Percentiles rank a stretch among this genome's conserved stretches.
These are phyloP conservation scores for Scenedesmus sp. DNA, from an alignment of 163 green algal genomes.

Conservation along the genomic window DNA sequence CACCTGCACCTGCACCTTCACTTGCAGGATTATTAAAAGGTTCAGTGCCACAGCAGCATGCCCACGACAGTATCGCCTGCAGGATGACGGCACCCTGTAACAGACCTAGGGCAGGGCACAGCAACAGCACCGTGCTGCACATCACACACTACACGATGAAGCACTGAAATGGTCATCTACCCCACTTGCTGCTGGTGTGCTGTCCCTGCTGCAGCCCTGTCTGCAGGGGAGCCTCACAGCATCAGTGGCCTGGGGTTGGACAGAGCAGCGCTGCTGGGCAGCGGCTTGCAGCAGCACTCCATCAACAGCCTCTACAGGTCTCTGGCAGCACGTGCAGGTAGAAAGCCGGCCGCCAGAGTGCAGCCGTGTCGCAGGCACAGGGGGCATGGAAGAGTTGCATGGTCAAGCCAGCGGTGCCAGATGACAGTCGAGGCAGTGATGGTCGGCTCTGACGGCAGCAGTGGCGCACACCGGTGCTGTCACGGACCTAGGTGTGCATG, in stretches of 20 bases:
- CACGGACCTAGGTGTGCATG: neutral
- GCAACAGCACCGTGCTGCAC: neutral
- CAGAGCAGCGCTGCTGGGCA: constrained; percentile 20
- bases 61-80: too few species aligned
- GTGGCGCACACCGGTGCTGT: too few species aligned
- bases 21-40: too few species aligned
- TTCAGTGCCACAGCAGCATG: too few species aligned
- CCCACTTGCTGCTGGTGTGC: neutral
- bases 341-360: neutral
- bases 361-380: neutral
- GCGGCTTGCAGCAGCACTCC: constrained; percentile 38
- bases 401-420: neutral
- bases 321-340: constrained; percentile 37
- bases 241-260: neutral
- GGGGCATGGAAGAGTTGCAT: too few species aligned
- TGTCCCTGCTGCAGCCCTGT: neutral
- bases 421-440: neutral
- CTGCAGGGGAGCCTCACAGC: neutral
- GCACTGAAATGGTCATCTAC: too few species aligned
- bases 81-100: too few species aligned
- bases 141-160: neutral
- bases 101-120: neutral
- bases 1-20: too few species aligned
- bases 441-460: too few species aligned
- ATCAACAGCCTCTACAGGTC: constrained; percentile 50